Percentiles rank a stretch among this genome's conserved stretches.
phyloP scores from a whole-genome alignment of 2,329 filamentous ascomycete species.

The Cercospora zeina region DNA sequence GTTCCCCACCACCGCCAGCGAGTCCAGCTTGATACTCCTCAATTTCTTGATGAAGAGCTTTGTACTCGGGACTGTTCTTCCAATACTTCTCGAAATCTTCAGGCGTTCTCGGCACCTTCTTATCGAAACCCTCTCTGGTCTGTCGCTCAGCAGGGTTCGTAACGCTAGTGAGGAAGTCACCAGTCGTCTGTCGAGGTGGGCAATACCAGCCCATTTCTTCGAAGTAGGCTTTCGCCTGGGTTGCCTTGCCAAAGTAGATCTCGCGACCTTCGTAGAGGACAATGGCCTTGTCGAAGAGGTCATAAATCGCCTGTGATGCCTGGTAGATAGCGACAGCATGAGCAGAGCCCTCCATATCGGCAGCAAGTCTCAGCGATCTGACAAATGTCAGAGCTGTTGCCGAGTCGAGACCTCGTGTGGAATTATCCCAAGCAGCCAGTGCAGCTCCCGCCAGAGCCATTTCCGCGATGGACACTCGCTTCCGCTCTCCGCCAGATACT shows the following conservation, averaged over 20 bases:
- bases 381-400: conserved; percentile 62
- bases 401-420: conserved; percentile 55
- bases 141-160: conserved; percentile 64
- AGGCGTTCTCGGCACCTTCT: conserved; percentile 63
- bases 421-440: conserved; percentile 50
- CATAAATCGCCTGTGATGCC: conserved; percentile 55
- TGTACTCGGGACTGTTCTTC: conserved; percentile 51
- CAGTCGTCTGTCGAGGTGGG: conserved; percentile 65
- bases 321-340: conserved; percentile 62
- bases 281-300: conserved; percentile 71
- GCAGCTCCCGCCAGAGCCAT: conserved; percentile 46
- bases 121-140: conserved; percentile 59
- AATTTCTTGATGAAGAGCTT: conserved; percentile 52
- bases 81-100: conserved; percentile 65
- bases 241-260: conserved; percentile 71
- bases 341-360: conserved; percentile 53
- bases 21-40: conserved; percentile 52
- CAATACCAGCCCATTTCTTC: conserved; percentile 68
- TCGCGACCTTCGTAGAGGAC: conserved; percentile 75
- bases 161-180: conserved; percentile 68
- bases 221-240: conserved; percentile 64
- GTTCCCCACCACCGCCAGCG: conserved; percentile 46
- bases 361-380: conserved; percentile 53
- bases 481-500: conserved; percentile 56
- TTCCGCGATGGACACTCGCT: conserved; percentile 63